Evolutionary conservation across 306 rosid species (phyloP), one percentile per base, ranked within the genome.

Genomic region (Medicago ruthenica): DNA sequence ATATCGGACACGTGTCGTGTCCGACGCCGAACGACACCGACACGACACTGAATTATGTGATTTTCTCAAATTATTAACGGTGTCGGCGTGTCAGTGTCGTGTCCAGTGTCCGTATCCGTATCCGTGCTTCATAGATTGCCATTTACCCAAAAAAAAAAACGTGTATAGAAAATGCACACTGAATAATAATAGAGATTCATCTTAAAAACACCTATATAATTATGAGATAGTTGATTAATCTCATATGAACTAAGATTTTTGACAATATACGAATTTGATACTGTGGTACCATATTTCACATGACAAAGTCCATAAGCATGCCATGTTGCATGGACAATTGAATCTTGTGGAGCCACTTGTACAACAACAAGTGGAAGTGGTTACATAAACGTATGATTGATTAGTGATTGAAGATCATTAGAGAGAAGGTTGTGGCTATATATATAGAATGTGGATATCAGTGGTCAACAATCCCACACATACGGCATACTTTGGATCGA

Each of bases 291-390:
- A 50, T 10, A 20, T 34, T 68, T 84, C 72, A 71, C 37, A 16
- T 48, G 73, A 37, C 41, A 31, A 39, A 48, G 70, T 39, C 42
- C 39, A 74, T 11, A 71, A 72, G 39, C 50, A 34, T 77, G 81
- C 77, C 86, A 82, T 79, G 82, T 78, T 27, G 70, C 79, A 36
- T 27, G 67, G 64, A 72, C 41, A 16, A 34, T 68, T 62, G 31
- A 85, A 79, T 67, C 12, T 31, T 12, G 21, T 31, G 50, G 65
- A 71, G 76, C 84, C 76, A 81, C 70, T 20, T 75, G 74, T 34
- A 76, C 17, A 61, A 12, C 13, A 48, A 76, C 75, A 62, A 77
- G 75, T 78, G 77, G 47, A 24, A 70, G 64, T 42, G 73, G 81
- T 76, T 64, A 34, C 21, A 48, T 21, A 24, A 76, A 12, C 20